Conservation (phyloP, 176 grass and related monocot genomes). For the Bromus sterilis region DNA sequence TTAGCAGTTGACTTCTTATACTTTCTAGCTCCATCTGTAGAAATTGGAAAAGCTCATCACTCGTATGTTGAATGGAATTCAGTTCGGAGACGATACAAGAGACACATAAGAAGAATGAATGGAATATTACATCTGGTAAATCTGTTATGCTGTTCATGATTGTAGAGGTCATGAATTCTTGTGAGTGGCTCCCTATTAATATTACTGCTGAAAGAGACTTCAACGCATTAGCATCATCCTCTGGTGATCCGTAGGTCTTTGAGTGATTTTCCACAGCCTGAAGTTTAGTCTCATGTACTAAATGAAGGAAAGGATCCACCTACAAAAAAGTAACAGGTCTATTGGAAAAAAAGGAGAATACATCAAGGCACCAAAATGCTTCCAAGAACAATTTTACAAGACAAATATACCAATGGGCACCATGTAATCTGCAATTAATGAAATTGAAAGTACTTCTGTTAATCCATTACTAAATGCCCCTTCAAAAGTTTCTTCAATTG, state of each 20-base stretch:
- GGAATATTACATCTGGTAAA: conserved; percentile 66
- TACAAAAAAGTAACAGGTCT: neutral
- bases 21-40: conserved; percentile 56
- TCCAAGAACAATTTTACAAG: neutral
- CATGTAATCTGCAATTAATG: neutral
- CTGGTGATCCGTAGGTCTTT: conserved; percentile 61
- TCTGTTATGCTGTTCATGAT: conserved; percentile 60
- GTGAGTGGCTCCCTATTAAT: conserved; percentile 66
- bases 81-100: neutral
- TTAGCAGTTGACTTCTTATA: conserved; percentile 60
- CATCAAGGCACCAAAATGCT: neutral
- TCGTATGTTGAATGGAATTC: neutral
- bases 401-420: neutral
- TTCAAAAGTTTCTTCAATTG: neutral
- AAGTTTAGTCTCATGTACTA: conserved; percentile 67
- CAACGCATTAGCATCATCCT: conserved; percentile 58
- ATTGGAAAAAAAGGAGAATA: neutral
- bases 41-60: conserved; percentile 16
- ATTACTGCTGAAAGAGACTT: conserved; percentile 65
- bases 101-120: neutral
- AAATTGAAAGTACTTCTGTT: neutral
- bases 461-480: neutral
- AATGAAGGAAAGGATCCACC: conserved; percentile 78
- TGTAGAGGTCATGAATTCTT: conserved; percentile 64
- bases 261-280: conserved; percentile 36